A percentile compares a stretch with the other conserved stretches of the same genome.
phyloP scores from a whole-genome alignment of 306 rosid genomes.

The Casuarina glauca region DNA sequence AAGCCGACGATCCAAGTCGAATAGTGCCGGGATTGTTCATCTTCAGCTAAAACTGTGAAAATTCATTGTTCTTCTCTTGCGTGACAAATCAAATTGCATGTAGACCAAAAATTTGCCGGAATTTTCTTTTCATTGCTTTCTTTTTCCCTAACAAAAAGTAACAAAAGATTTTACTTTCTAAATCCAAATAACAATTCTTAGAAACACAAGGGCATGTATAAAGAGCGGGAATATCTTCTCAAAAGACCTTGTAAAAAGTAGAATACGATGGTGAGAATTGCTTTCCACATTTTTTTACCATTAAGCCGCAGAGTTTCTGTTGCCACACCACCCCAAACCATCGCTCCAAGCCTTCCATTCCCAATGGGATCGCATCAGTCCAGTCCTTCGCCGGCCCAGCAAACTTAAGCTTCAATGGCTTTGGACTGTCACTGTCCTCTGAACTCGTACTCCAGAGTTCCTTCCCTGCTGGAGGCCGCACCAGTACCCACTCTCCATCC shows the following conservation, averaged over 20 bases:
- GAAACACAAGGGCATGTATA: not conserved
- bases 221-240: too few species aligned
- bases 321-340: slow-evolving; percentile 87
- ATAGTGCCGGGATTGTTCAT: too few species aligned
- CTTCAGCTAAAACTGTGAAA: not conserved
- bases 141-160: too few species aligned
- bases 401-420: slow-evolving; percentile 69
- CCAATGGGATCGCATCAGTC: slow-evolving; percentile 95
- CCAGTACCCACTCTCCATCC: slow-evolving; percentile 54
- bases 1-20: too few species aligned
- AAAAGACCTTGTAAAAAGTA: too few species aligned
- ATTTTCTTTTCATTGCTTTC: too few species aligned
- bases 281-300: slow-evolving; percentile 38
- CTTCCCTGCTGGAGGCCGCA: slow-evolving; percentile 42
- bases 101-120: too few species aligned
- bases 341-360: slow-evolving; percentile 92
- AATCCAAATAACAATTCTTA: not conserved
- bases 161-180: too few species aligned
- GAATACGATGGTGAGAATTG: not conserved
- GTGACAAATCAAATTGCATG: too few species aligned
- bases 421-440: slow-evolving; percentile 25
- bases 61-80: too few species aligned
- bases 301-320: slow-evolving; percentile 81
- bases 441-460: slow-evolving; percentile 57
- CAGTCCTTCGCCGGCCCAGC: slow-evolving; percentile 64